These are phyloP conservation scores for Antarctomyces pellizariae DNA, from an alignment of 495 filamentous ascomycete species.

Conservation along the genomic window DNA sequence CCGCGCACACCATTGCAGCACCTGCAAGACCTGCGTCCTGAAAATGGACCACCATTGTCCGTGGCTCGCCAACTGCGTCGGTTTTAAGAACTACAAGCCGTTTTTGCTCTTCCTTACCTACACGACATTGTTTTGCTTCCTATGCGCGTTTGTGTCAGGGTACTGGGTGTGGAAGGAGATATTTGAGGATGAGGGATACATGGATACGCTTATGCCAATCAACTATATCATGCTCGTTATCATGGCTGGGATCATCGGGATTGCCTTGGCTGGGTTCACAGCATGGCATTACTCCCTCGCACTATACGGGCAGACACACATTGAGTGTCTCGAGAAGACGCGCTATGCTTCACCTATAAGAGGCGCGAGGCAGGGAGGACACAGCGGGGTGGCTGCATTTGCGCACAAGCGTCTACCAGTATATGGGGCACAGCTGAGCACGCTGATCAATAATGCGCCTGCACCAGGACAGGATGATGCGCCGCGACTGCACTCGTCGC, in stretches of 20 bases:
- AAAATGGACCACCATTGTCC: conserved; percentile 99
- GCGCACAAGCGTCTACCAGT: conserved; percentile 2
- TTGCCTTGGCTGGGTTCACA: conserved; percentile 78
- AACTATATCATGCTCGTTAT: conserved; percentile 78
- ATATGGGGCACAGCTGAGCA: too few relatives aligned
- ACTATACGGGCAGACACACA: conserved; percentile 61
- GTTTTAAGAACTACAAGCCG: conserved; percentile 81
- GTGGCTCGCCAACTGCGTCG: conserved; percentile 91
- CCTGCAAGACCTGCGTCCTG: conserved; percentile 75
- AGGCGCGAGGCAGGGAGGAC: conserved; percentile 41
- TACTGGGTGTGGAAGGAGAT: conserved; percentile 68
- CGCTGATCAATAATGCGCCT: conserved; percentile 8
- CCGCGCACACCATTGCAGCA: conserved; percentile 88
- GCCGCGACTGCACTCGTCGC: too few relatives aligned
- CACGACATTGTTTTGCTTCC: conserved; percentile 63
- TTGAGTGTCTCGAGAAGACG: conserved; percentile 85
- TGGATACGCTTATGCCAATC: conserved; percentile 57
- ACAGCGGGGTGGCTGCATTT: conserved; percentile 15
- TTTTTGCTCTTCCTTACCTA: conserved; percentile 91
- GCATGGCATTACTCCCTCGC: conserved; percentile 80
- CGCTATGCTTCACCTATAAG: conserved; percentile 66
- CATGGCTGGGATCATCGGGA: conserved; percentile 67
- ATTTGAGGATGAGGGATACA: conserved; percentile 32
- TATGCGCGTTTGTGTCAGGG: conserved; percentile 47
- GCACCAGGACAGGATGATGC: too few relatives aligned